Conservation (phyloP, 768 basidiomycete species). For the Serendipita vermifera region DNA sequence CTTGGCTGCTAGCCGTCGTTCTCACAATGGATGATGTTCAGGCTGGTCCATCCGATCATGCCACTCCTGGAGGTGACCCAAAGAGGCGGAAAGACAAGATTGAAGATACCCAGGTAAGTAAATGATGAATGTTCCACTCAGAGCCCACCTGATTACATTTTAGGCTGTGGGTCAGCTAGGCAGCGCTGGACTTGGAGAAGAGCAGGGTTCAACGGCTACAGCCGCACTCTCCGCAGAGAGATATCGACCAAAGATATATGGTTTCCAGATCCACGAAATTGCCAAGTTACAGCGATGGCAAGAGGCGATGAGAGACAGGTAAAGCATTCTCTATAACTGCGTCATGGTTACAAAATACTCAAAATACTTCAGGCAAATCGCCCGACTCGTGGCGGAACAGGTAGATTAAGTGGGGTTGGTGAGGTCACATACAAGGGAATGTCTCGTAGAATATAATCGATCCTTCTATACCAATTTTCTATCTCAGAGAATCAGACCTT, state of each 20-base stretch:
- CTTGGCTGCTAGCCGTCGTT: constrained; percentile 11
- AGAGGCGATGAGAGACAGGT: constrained; percentile 82
- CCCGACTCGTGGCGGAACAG: constrained; percentile 29
- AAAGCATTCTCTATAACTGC: constrained; percentile 20
- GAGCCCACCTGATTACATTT: constrained; percentile 3
- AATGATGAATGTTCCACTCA: background rate
- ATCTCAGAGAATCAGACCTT: too few relatives aligned
- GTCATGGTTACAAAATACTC: background rate
- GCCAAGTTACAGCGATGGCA: constrained; percentile 95
- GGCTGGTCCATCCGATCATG: constrained; percentile 7
- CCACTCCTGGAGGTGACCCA: background rate
- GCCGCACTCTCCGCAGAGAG: constrained; percentile 84
- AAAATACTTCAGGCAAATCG: constrained; percentile 27
- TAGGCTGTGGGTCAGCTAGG: background rate
- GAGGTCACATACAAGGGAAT: too few relatives aligned
- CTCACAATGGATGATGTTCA: constrained; percentile 13
- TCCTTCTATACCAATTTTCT: too few relatives aligned
- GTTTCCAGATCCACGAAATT: constrained; percentile 89
- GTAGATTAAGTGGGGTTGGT: too few relatives aligned
- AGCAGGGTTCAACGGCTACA: constrained; percentile 42
- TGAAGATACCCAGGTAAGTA: background rate
- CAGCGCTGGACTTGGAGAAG: background rate
- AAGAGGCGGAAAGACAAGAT: background rate
- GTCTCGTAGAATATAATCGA: too few relatives aligned
- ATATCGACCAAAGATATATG: constrained; percentile 89